Base-by-base conservation (phyloP, 345 rosid species). In the Erysimum cheiranthoides region DNA sequence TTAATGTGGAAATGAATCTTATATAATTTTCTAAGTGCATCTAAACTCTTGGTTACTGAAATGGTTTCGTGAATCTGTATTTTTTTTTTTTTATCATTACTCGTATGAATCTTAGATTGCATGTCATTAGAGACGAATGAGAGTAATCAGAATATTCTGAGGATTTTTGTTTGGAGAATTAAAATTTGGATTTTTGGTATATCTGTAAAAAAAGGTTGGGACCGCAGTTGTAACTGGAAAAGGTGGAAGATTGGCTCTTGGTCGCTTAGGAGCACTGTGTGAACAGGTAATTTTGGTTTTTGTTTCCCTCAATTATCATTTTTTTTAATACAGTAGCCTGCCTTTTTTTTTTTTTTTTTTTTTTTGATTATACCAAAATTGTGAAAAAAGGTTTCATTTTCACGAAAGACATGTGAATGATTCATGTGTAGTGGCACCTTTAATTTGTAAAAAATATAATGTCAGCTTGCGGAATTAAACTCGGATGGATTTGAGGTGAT, bases 211-310 rank as follows among this genome's bases (percentile, higher is more conserved):
- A 73, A 61, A 95, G 99, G 99, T 96, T 61, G 99, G 99, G 73
- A 96, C 99, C 4, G 99, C 99, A 25, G 97, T 96, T 50, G 99
- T 93, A 31, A 96, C 99, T 28, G 85, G 99, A 76, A 67, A 71
- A 61, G 98, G 94, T 86, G 98, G 97, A 62, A 86, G 99, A 81
- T 76, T 95, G 72, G 98, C 96, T 39, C 94, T 92, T 34, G 99
- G 99, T 42, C 94, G 96, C 70, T 75, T 93, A 36, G 99, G 99
- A 61, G 86, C 96, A 18, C 86, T 95, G 13, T 93, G 98, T 73
- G 99, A 95, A 75, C 97, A 95, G 93, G 99, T 92, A 17, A 21
- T 7, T 54, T 8, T 39, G 25, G 27, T 54, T 52, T 57, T 18
- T 8, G 0, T 18, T 14, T 59, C 38, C 1, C 14, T 53, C 42